A percentile compares a stretch with the other conserved stretches of the same genome.
Conservation (phyloP, 441 rosid genomes). For the Corymbia calophylla region DNA sequence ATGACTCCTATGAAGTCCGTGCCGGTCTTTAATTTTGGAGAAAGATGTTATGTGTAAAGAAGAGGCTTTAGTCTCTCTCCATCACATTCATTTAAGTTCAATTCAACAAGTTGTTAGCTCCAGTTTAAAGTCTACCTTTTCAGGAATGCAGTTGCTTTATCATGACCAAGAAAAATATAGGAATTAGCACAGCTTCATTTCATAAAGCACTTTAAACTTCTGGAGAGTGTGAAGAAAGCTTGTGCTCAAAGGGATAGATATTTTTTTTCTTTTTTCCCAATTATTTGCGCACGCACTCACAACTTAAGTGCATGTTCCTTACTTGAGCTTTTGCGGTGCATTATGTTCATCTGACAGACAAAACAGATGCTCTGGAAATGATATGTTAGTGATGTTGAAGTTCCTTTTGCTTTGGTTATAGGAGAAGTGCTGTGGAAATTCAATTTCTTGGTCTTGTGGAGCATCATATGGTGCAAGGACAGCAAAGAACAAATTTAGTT, state of each 20-base stretch:
- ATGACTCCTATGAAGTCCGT: background rate
- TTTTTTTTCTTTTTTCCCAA: background rate
- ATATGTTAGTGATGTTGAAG: background rate
- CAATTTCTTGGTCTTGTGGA: background rate
- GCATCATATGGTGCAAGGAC: background rate
- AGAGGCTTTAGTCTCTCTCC: background rate
- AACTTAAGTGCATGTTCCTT: background rate
- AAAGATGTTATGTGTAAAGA: background rate
- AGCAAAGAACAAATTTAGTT: background rate
- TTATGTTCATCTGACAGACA: background rate
- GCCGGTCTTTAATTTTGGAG: background rate
- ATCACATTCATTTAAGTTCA: background rate
- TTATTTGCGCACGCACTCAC: background rate
- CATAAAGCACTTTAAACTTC: background rate
- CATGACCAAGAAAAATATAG: background rate
- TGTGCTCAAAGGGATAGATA: background rate
- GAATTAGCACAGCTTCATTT: background rate
- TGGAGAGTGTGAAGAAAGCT: background rate
- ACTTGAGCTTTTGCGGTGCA: background rate
- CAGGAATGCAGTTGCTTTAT: background rate
- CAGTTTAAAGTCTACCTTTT: background rate
- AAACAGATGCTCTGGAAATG: background rate
- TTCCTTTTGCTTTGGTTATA: background rate
- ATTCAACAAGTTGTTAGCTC: background rate
- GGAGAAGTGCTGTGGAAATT: background rate